Base-by-base conservation (phyloP, 257 asterid species). In the Capsicum pubescens region DNA sequence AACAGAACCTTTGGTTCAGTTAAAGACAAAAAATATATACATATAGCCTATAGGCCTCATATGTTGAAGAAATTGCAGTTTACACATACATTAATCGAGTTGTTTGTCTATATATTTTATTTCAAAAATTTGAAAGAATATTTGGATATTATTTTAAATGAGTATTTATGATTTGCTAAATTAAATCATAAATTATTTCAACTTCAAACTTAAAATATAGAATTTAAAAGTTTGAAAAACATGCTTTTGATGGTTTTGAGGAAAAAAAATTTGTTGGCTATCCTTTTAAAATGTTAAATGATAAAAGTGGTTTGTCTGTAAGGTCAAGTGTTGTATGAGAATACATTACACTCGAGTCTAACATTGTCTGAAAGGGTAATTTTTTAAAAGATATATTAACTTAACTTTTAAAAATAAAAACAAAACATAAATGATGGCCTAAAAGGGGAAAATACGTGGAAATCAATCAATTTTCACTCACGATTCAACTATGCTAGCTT, bases 11-110 rank as follows among this genome's bases (percentile, higher is more conserved):
- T 1, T 48, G 59, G 58, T 44, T 59, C 59, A 48, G 80, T 72
- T 42, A 72, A 72, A 19, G 80, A 72, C n/a, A 72, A 72, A 72
- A 46, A 72, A 11, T 3, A 72, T 48, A 46, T 48, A 72, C 80
- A 46, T 9, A 72, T 71, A n/a, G 59, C 44, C 39, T 9, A 72
- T 71, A n/a, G 59, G 60, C 39, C 80, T 58, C 39, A 72, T 59
- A 72, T 72, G 60, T 19, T 72, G 60, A 59, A 46, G 60, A 48
- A 48, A 72, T 72, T 72, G 39, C 60, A 72, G 39, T 72, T 72
- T 72, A 48, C 19, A n/a, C 11, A 9, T 46, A 72, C 10, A 67
- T 14, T 67, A 66, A 66, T 66, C 12, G 48, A 66, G 72, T 4
- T 16, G 5, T 66, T 13, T 66, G 19, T 66, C 72, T 13, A 66